Base-by-base conservation (phyloP, 2,329 filamentous ascomycete species). In the Colletotrichum sp. region DNA sequence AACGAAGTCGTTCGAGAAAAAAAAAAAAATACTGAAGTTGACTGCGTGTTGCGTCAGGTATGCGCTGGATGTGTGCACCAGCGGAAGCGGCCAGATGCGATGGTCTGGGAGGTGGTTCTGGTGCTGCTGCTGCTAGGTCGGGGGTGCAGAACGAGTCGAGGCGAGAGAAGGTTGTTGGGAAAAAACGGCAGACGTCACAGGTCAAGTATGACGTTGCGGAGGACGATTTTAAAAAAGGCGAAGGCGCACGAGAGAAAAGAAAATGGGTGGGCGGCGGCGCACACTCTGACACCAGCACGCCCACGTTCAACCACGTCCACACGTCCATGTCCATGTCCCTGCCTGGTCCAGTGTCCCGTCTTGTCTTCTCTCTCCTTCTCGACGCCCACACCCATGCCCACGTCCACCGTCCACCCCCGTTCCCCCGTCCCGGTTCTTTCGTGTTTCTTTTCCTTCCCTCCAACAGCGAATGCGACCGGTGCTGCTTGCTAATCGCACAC, bases 181-280 rank as follows among this genome's bases (percentile, higher is more conserved):
- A 68, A 73, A 80, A 82, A 87, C 77, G 77, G 77, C 77, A 87
- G 85, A 87, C 86, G 86, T 87, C 86, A 87, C 86, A 87, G 86
- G 64, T 71, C 65, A 77, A 77, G 77, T 78, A 87, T 87, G 86
- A 87, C 86, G 86, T 87, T 87, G 85, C 69, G 78, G 82, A 81
- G 80, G 81, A 80, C 82, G 79, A 82, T 71, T 78, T 70, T 71
- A 64, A 72, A 71, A 76, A 73, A 65, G 57, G 60, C 76, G 77
- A 79, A 77, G 76, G 77, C 71, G 78, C 77, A 77, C 67, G 76
- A 79, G 60, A 78, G 79, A 81, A 80, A 84, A 84, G 82, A 82
- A 82, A 83, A 80, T 82, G 66, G 75, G 59, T 71, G 72, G 59
- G 60, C 74, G 60, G 71, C 74, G 71, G 74, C 74, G 66, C 66